phyloP scores from a whole-genome alignment of 176 grass and related monocot species.

The Lolium multiflorum region DNA sequence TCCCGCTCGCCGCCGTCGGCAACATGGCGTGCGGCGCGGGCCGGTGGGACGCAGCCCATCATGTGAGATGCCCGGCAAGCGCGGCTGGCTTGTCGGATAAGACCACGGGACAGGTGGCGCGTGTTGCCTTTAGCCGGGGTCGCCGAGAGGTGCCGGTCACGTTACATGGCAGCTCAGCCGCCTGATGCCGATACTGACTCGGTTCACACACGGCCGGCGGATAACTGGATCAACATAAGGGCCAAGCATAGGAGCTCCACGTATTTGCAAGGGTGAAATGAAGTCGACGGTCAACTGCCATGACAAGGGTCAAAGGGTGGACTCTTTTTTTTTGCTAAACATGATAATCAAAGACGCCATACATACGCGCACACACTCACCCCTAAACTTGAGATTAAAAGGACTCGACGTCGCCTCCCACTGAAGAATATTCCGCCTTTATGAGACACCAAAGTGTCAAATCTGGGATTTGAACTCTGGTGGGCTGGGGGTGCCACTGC shows the following conservation, averaged over 20 bases:
- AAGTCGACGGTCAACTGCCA: not conserved
- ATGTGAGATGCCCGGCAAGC: constrained; percentile 31
- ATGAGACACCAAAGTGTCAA: too few species aligned
- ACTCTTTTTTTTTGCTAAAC: too few species aligned
- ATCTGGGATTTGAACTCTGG: too few species aligned
- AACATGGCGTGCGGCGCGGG: constrained; percentile 34
- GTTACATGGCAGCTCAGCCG: not conserved
- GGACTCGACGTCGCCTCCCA: too few species aligned
- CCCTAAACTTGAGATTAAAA: too few species aligned
- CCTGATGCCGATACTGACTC: not conserved
- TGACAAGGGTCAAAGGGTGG: not conserved
- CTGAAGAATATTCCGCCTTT: too few species aligned
- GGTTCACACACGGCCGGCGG: not conserved
- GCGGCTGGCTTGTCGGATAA: not conserved
- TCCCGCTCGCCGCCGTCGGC: not conserved
- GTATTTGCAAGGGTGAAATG: not conserved
- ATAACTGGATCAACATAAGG: not conserved
- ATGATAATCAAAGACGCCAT: too few species aligned
- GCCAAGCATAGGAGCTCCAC: not conserved
- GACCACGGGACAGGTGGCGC: not conserved
- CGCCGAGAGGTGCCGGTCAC: not conserved
- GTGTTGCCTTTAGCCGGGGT: not conserved
- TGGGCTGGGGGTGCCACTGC: too few species aligned
- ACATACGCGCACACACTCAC: too few species aligned
- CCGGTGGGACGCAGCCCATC: constrained; percentile 34